Percentiles rank a stretch among this genome's conserved stretches.
Conservation (phyloP, 1,139 yeast species). For the Meyerozyma sp. region DNA sequence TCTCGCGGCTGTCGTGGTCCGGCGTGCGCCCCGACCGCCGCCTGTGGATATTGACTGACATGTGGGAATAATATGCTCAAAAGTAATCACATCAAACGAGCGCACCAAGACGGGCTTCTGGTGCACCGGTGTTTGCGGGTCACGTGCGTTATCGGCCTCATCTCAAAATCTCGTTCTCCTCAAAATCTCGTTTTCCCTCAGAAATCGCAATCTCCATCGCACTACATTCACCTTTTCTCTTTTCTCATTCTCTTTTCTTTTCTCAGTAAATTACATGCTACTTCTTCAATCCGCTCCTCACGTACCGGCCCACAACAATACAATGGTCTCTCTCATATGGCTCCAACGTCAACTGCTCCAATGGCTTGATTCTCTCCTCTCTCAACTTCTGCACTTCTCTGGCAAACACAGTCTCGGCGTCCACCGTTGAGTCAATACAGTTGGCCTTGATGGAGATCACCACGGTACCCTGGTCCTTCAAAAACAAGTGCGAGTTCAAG, state of each 20-base stretch:
- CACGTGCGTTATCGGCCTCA: not conserved
- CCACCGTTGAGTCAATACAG: constrained; percentile 99
- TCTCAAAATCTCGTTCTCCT: too few relatives aligned
- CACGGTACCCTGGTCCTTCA: constrained; percentile 97
- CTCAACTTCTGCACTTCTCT: constrained; percentile 98
- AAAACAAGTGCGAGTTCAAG: constrained; percentile 93
- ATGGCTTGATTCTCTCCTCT: constrained; percentile 97
- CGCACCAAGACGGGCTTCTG: not conserved
- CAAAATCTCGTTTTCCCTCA: too few relatives aligned
- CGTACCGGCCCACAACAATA: constrained; percentile 94
- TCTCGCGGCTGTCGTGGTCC: not conserved
- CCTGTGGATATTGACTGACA: not conserved
- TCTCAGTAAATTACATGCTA: constrained; percentile 10
- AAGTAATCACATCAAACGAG: not conserved
- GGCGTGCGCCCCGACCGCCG: not conserved
- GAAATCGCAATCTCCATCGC: too few relatives aligned
- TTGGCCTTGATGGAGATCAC: constrained; percentile 98
- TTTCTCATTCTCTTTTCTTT: too few relatives aligned
- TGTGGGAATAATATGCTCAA: not conserved
- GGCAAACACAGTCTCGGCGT: constrained; percentile 98
- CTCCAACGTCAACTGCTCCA: constrained; percentile 97
- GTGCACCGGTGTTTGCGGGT: not conserved
- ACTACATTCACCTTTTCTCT: too few relatives aligned
- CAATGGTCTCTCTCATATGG: constrained; percentile 99
- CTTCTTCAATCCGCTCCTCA: constrained; percentile 78